These are phyloP conservation scores for Nigrograna mackinnonii DNA, from an alignment of 2,329 filamentous ascomycete species.

Conservation along the genomic window DNA sequence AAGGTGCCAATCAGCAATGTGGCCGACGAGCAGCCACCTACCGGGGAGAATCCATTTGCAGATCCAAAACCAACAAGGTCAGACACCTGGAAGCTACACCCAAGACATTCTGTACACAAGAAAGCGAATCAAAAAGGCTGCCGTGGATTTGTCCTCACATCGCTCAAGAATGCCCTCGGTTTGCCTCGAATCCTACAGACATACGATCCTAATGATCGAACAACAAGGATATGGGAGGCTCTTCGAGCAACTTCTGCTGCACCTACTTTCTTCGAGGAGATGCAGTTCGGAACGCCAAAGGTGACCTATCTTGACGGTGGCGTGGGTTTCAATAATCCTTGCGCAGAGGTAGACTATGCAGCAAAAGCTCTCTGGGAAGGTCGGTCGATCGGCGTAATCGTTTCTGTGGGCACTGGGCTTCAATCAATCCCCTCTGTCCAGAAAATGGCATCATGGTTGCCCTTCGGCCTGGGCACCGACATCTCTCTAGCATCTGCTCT, in stretches of 20 bases:
- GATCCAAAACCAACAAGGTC: conserved; percentile 8
- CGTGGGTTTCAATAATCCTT: conserved; percentile 55
- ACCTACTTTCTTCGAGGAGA: conserved; percentile 56
- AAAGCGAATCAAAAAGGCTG: conserved; percentile 37
- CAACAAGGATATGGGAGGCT: conserved; percentile 53
- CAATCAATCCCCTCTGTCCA: conserved; percentile 43
- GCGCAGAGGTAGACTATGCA: conserved; percentile 54
- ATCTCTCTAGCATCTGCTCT: conserved; percentile 40
- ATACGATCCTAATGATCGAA: conserved; percentile 43
- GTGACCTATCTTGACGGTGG: conserved; percentile 55
- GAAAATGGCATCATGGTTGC: conserved; percentile 41
- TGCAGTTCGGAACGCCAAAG: conserved; percentile 52
- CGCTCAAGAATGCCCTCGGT: conserved; percentile 42
- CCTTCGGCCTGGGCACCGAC: conserved; percentile 43
- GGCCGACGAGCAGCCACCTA: conserved; percentile 11
- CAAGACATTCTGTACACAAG: conserved; percentile 34
- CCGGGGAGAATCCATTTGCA: neutral
- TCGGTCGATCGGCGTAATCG: conserved; percentile 41
- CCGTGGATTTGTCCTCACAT: conserved; percentile 42
- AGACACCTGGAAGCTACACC: conserved; percentile 39
- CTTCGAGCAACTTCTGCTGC: conserved; percentile 55
- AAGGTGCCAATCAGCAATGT: conserved; percentile 12
- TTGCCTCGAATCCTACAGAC: conserved; percentile 40
- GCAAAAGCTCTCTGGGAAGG: conserved; percentile 44
- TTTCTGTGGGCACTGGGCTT: conserved; percentile 42